Evolutionary conservation across 495 filamentous ascomycete genomes (phyloP), one percentile per base, ranked within the genome.

Genomic region (Penicillium pulvis): DNA sequence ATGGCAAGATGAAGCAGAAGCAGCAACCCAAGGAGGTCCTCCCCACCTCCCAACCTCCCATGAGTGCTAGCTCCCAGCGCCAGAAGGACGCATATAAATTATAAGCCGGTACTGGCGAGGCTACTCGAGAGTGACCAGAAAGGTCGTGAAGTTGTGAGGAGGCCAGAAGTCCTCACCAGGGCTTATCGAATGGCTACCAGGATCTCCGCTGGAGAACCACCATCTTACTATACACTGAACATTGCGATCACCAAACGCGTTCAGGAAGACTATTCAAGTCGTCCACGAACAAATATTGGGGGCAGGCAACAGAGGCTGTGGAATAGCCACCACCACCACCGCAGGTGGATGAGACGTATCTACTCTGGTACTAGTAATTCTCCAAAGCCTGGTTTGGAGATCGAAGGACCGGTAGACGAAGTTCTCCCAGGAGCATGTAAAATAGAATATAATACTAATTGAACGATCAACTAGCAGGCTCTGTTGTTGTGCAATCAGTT

Each of bases 1-100:
- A 93, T 60, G 88, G 92, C 66, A 97, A 97, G 80, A 83, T 97
- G 61, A 86, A 90, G 76, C 91, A 95, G 74, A 85, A 41, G 36
- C 5, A 41, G 36, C 12, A 41, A 9, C 36, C 36, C 10, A 41
- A 41, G 36, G 5, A 41, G 10, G 36, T 41, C n/a, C 36, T 35
- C 10, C 24, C 31, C 28, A 35, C 28, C 16, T 14, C 26, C 30
- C 48, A 51, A 33, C 10, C 14, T 33, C 36, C 36, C 36, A 41
- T 41, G 36, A 41, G 28, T 3, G 28, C n/a, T 9, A 41, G n/a
- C 12, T 41, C 36, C 3, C n/a, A 17, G 36, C 11, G 12, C n/a
- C n/a, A 41, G 36, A 17, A 41, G 10, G 36, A 41, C 10, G n/a
- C n/a, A 41, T 41, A 41, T 41, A 41, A 41, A 41, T 6, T 17